Evolutionary conservation across 2,329 filamentous ascomycete species (phyloP).

Genomic region (Rutstroemia sp.): DNA sequence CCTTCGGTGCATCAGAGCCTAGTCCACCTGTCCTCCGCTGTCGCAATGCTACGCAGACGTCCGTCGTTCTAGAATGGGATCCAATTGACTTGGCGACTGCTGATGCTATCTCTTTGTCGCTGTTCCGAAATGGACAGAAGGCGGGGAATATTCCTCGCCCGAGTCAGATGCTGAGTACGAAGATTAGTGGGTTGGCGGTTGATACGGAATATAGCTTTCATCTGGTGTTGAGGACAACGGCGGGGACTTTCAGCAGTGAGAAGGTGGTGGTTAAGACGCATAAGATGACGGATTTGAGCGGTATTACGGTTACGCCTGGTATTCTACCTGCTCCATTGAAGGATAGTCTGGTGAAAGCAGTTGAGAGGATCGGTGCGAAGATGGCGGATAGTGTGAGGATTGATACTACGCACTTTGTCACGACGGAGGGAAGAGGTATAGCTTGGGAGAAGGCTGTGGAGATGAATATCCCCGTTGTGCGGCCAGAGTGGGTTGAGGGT

Average conservation of each 20-base stretch:
- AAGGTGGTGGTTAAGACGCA: slow-evolving; percentile 83
- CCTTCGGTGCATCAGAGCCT: slow-evolving; percentile 78
- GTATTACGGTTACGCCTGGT: slow-evolving; percentile 89
- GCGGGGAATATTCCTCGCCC: slow-evolving; percentile 90
- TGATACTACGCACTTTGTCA: slow-evolving; percentile 97
- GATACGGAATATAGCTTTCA: slow-evolving; percentile 96
- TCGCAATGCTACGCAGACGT: slow-evolving; percentile 97
- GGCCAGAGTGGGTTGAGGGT: slow-evolving; percentile 96
- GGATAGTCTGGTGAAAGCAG: slow-evolving; percentile 65
- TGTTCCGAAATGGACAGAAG: slow-evolving; percentile 95
- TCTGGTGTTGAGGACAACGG: slow-evolving; percentile 81
- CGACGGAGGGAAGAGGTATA: slow-evolving; percentile 81
- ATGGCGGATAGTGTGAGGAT: slow-evolving; percentile 85
- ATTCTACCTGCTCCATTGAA: slow-evolving; percentile 67
- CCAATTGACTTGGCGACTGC: slow-evolving; percentile 88
- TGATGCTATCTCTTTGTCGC: slow-evolving; percentile 77
- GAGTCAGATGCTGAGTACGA: slow-evolving; percentile 83
- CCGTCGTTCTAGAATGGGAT: slow-evolving; percentile 96
- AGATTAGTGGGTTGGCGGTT: slow-evolving; percentile 93
- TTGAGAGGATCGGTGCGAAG: slow-evolving; percentile 88
- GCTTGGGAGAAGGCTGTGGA: slow-evolving; percentile 96
- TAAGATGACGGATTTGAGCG: slow-evolving; percentile 96
- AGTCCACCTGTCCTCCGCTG: slow-evolving; percentile 74
- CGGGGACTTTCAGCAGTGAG: slow-evolving; percentile 79
- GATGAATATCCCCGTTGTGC: slow-evolving; percentile 95